A percentile compares a stretch with the other conserved stretches of the same genome.
These are phyloP conservation scores for Tricholoma saponaceum DNA, from an alignment of 768 basidiomycete genomes.

Conservation along the genomic window DNA sequence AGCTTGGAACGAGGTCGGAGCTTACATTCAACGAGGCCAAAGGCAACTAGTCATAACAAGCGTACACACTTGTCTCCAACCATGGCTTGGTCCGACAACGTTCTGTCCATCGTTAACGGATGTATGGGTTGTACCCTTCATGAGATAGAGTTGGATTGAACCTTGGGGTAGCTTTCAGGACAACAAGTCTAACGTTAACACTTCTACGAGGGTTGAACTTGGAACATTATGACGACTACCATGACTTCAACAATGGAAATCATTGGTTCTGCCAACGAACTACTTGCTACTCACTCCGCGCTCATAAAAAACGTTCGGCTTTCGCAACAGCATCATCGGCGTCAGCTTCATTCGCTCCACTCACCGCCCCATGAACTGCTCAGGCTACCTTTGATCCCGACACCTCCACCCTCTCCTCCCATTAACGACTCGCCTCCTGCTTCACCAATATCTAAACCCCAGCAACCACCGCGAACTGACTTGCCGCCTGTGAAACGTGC, in stretches of 20 bases:
- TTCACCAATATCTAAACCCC: conserved; percentile 35
- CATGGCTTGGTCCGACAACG: neutral
- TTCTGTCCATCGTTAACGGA: neutral
- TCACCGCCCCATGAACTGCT: conserved; percentile 55
- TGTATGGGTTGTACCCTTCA: neutral
- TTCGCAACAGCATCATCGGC: conserved; percentile 53
- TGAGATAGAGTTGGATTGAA: neutral
- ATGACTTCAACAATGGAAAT: conserved; percentile 38
- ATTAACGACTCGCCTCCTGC: conserved; percentile 42
- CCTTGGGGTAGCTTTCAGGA: neutral
- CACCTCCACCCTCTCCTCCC: conserved; percentile 51
- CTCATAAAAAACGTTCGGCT: conserved; percentile 53
- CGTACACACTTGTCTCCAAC: neutral
- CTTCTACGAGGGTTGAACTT: neutral
- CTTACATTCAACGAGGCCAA: neutral
- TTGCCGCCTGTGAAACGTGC: conserved; percentile 70
- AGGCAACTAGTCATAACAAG: neutral
- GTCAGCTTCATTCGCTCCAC: conserved; percentile 49
- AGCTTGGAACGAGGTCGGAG: neutral
- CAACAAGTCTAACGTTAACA: neutral
- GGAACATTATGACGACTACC: neutral
- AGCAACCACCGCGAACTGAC: conserved; percentile 34
- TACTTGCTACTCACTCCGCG: conserved; percentile 57
- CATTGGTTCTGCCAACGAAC: conserved; percentile 58
- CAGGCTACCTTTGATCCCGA: conserved; percentile 53